Conservation (phyloP, 2,329 filamentous ascomycete species). For the Aureobasidium namibiae region DNA sequence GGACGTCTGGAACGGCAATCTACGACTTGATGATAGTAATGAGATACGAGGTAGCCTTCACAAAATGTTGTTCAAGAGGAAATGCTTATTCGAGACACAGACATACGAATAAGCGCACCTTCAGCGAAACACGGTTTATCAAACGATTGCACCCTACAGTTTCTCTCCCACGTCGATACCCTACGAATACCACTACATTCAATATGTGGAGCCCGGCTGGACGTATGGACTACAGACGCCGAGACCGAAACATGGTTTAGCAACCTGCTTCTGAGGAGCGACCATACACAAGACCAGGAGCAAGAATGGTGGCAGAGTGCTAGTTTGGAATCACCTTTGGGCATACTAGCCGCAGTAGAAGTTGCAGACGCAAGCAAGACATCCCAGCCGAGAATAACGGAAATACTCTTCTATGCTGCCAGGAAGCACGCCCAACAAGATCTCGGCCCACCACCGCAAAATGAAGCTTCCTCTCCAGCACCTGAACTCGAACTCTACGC, state of each 20-base stretch:
- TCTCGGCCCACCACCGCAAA: constrained; percentile 27
- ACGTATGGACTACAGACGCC: constrained; percentile 29
- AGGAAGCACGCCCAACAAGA: constrained; percentile 17
- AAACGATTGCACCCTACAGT: constrained; percentile 18
- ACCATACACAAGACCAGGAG: constrained; percentile 9
- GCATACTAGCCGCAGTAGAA: constrained; percentile 30
- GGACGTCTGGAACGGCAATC: background rate
- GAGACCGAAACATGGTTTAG: constrained; percentile 34
- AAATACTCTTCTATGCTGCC: constrained; percentile 39
- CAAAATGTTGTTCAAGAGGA: background rate
- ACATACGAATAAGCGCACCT: background rate
- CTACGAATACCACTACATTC: constrained; percentile 33
- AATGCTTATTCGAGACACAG: background rate
- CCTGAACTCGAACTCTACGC: constrained; percentile 29
- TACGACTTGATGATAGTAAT: constrained; percentile 1
- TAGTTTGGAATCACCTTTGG: constrained; percentile 31
- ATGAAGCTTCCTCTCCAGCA: background rate
- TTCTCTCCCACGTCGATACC: constrained; percentile 33
- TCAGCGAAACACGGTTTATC: background rate
- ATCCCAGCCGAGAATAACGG: constrained; percentile 26
- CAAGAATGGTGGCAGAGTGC: constrained; percentile 31
- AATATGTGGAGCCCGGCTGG: constrained; percentile 28
- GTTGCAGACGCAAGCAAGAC: background rate
- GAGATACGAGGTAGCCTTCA: background rate
- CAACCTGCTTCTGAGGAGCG: constrained; percentile 23